Evolutionary conservation across 345 rosid species (phyloP), one percentile per base, ranked within the genome.

Genomic region (Pugionium dolabratum): DNA sequence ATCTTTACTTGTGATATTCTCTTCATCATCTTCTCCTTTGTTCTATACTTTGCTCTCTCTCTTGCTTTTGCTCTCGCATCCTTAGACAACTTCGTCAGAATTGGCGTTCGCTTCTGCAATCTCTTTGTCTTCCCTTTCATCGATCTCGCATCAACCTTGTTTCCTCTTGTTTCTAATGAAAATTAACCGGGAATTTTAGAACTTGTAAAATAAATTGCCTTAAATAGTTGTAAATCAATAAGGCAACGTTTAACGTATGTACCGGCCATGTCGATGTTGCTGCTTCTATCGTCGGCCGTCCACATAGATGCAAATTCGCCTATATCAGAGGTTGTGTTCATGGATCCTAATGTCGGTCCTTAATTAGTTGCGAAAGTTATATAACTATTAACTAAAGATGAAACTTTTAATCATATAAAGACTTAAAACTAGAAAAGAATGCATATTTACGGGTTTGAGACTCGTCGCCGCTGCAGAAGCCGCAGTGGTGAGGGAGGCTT

Each of bases 41-140:
- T 84, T 71, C 97, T 81, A 55, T 80, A 83, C 55, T 82, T 87
- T 7, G 97, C 97, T 62, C 90, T 75, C 9, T 70, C 91, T 69
- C 97, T 82, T 9, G 91, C 95, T 76, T 75, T 83, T 2, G 59
- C 79, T 57, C 97, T 81, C 1, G 50, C 70, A 27, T 85, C 94
- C 68, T 70, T 85, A 4, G 85, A 62, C 29, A 74, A 7, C 69
- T 62, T 62, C 73, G 48, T 74, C 36, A 74, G 55, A 49, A 62
- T 47, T 5, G 64, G 60, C 2, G 46, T 47, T 33, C 73, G 56
- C 9, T 60, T 54, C 41, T 74, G 60, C 39, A 30, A 9, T 35
- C 55, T 62, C 73, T 62, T 67, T 56, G 64, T 62, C 60, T 74
- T 74, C 65, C 69, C 69, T 54, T 59, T 33, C 70, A 63, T 31